Conservation (phyloP, 2,329 filamentous ascomycete species). For the Calonectria hawksworthii region DNA sequence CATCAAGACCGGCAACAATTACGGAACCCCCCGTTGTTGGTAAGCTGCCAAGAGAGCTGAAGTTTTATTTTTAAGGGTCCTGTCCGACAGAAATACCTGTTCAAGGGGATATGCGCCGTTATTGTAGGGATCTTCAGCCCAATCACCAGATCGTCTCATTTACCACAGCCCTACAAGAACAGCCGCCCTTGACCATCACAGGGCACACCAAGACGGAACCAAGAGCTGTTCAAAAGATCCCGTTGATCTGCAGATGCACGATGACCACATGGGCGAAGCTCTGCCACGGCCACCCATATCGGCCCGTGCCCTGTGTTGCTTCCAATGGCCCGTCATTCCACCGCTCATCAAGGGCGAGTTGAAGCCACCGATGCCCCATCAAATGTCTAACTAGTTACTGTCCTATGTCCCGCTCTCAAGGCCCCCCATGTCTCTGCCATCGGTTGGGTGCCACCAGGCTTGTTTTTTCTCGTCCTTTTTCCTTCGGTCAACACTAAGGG, state of each 20-base stretch:
- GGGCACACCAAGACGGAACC: neutral
- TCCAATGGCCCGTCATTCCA: neutral
- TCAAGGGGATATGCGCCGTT: neutral
- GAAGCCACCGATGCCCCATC: neutral
- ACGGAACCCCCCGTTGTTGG: neutral
- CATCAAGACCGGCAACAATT: constrained; percentile 14
- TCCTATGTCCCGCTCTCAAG: neutral
- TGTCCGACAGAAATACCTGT: neutral
- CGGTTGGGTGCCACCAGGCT: neutral
- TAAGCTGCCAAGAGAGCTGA: constrained; percentile 4
- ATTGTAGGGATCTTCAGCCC: neutral
- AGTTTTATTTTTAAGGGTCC: neutral
- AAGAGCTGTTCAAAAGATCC: neutral
- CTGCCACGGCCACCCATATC: constrained; percentile 8
- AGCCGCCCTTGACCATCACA: neutral
- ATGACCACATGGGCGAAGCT: neutral
- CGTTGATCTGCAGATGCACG: constrained; percentile 1
- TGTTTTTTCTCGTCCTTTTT: neutral
- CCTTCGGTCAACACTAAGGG: neutral
- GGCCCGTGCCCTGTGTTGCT: neutral
- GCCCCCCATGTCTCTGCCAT: constrained; percentile 17
- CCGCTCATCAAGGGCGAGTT: neutral
- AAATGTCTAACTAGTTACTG: neutral
- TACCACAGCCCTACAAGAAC: constrained; percentile 3
- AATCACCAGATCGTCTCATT: neutral